Evolutionary conservation across 2,329 filamentous ascomycete genomes (phyloP), one percentile per base, ranked within the genome.

Genomic region (Penicillium sp.): DNA sequence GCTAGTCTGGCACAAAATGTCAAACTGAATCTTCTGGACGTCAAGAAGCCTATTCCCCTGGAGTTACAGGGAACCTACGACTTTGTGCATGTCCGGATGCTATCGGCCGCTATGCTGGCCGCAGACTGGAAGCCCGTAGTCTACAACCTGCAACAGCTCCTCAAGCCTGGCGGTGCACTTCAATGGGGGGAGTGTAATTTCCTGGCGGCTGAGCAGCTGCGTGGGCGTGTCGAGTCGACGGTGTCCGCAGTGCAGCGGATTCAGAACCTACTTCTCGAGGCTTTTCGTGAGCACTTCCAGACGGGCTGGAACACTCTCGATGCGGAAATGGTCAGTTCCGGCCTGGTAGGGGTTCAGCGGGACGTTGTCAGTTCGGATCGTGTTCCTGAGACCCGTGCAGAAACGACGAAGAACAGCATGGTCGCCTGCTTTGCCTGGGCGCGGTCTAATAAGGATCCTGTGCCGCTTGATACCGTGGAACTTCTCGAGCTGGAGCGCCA

Each of bases 161-260:
- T 61, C n/a, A 60, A 56, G 28, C 60, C 60, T 5, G 60, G 60
- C 0, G 55, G 60, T 20, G 60, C 52, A 7, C 40, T 61, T 18
- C 60, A 61, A 26, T 61, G 60, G 60, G 55, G 53, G 43, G 60
- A 61, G 28, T 61, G 60, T n/a, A 43, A 61, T 26, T 60, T 60
- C n/a, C 33, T 35, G 3, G 26, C 14, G 12, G 24, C 20, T 20
- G 5, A 28, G 28, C 24, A 28, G n/a, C 33, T 26, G 5, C 9
- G 47, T 33, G 26, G 23, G 12, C 21, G 28, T n/a, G 21, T 26
- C 9, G 47, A 28, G 11, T 28, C 47, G 26, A 28, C 47, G 14
- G 5, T 42, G 5, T 16, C 14, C 5, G 38, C 38, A 4, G 14
- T 42, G 18, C 5, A 14, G 38, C 11, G 14, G 21, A 49, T 49